Percentiles rank a stretch among this genome's conserved stretches.
Conservation (phyloP, 2,329 filamentous ascomycete genomes). For the Ascochyta pisi region DNA sequence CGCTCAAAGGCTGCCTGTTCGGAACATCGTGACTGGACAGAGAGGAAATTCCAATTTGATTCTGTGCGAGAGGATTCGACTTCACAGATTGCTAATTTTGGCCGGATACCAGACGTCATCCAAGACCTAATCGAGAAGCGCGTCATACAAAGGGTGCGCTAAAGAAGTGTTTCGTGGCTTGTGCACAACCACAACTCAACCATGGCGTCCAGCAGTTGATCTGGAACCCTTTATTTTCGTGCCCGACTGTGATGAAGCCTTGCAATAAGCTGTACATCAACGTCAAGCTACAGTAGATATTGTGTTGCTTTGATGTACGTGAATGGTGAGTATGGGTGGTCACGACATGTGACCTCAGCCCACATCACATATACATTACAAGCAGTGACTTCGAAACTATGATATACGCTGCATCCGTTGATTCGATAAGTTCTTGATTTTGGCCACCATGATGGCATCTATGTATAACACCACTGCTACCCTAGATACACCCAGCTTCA, state of each 20-base stretch:
- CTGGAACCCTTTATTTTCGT: too few relatives aligned
- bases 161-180: background rate
- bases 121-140: background rate
- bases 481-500: too few relatives aligned
- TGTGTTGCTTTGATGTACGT: too few relatives aligned
- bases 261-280: too few relatives aligned
- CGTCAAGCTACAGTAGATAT: too few relatives aligned
- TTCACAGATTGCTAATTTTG: background rate
- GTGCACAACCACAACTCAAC: background rate
- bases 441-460: background rate
- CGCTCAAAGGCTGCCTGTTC: background rate
- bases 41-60: background rate
- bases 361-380: too few relatives aligned
- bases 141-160: constrained; percentile 2
- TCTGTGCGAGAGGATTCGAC: background rate
- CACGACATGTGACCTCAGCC: too few relatives aligned
- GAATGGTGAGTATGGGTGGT: too few relatives aligned
- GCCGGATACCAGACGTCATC: constrained; percentile 11
- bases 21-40: background rate
- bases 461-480: background rate
- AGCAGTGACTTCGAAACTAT: too few relatives aligned
- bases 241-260: too few relatives aligned
- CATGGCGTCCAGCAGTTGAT: background rate
- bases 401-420: too few relatives aligned
- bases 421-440: too few relatives aligned